These are phyloP conservation scores for Akanthomyces uredinophilus DNA, from an alignment of 2,329 filamentous ascomycete species.

Conservation along the genomic window DNA sequence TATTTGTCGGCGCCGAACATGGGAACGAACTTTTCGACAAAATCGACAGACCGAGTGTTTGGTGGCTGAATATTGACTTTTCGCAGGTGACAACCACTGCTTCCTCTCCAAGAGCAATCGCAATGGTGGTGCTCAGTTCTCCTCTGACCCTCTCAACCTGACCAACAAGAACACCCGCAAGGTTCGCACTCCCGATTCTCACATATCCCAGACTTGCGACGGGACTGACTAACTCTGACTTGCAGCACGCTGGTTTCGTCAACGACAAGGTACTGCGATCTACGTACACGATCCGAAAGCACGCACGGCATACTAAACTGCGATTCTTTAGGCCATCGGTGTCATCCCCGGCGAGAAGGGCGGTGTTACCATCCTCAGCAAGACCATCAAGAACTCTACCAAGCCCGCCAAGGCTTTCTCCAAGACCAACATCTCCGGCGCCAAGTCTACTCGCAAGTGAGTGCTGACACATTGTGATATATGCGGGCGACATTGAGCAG, in stretches of 20 bases:
- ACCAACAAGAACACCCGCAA: slow-evolving; percentile 88
- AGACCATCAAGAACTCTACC: slow-evolving; percentile 69
- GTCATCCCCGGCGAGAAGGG: slow-evolving; percentile 71
- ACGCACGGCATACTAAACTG: slow-evolving; percentile 18
- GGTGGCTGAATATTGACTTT: slow-evolving; percentile 1
- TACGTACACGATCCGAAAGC: not conserved
- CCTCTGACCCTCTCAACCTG: slow-evolving; percentile 90
- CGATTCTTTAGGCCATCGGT: slow-evolving; percentile 66
- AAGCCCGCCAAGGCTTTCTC: slow-evolving; percentile 65
- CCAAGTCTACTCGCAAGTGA: slow-evolving; percentile 69
- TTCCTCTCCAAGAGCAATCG: slow-evolving; percentile 86
- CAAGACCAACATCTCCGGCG: slow-evolving; percentile 64
- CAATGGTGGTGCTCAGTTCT: slow-evolving; percentile 81
- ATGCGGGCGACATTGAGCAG: not conserved
- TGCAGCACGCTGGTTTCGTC: slow-evolving; percentile 82
- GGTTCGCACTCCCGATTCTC: slow-evolving; percentile 44
- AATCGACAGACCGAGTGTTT: not conserved
- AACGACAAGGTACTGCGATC: slow-evolving; percentile 73
- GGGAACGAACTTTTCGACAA: not conserved
- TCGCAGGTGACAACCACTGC: slow-evolving; percentile 75
- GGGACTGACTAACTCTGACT: slow-evolving; percentile 27
- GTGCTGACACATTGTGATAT: slow-evolving; percentile 17
- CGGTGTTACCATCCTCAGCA: slow-evolving; percentile 74
- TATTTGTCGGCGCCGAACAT: not conserved
- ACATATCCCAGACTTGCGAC: not conserved